Base-by-base conservation (phyloP, 371 early-diverging fungal species). In the Syncephalastrum monosporum region DNA sequence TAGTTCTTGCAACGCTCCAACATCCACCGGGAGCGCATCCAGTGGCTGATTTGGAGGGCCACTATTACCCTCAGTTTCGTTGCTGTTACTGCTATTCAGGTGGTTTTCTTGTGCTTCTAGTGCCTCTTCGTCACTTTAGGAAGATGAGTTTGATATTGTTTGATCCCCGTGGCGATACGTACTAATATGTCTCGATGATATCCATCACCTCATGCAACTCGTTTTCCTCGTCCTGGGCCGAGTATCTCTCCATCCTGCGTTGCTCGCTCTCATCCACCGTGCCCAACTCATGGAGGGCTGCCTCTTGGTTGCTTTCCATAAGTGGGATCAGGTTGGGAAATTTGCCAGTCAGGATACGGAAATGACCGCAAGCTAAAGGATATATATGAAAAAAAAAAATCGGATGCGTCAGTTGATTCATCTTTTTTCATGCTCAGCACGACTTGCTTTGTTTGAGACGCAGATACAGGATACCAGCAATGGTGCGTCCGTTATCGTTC, bases 181-280 rank as follows among this genome's bases (percentile, higher is more conserved):
- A 75, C 76, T 72, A 69, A 29, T 64, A 72, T 42, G 67, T 67
- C 45, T 65, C 63, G 53, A 76, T 76, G 23, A 71, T 61, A 16
- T 65, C 68, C 25, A 58, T 53, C 0, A 61, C 70, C 41, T 71
- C 63, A 13, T 61, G 50, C 16, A 67, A 55, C 47, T 72, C 76
- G 33, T 59, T 38, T 16, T 60, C 63, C 27, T 66, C 71, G 23
- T 67, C 64, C 5, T 48, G 53, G n/a, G 53, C 49, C 12, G 38
- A 33, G 12, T 33, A 10, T 2, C 38, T 6, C 38, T 33, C 38
- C 10, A 33, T 8, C 38, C 38, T 33, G 38, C 55, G 50, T 63
- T 50, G 46, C 60, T 24, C 56, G 19, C n/a, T 15, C 3, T 41
- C 53, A n/a, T 61, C 61, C 43, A 47, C 43, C 12, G 21, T 27